These are phyloP conservation scores for Myxozyma kluyveri DNA, from an alignment of 805 yeast genomes.

Conservation along the genomic window DNA sequence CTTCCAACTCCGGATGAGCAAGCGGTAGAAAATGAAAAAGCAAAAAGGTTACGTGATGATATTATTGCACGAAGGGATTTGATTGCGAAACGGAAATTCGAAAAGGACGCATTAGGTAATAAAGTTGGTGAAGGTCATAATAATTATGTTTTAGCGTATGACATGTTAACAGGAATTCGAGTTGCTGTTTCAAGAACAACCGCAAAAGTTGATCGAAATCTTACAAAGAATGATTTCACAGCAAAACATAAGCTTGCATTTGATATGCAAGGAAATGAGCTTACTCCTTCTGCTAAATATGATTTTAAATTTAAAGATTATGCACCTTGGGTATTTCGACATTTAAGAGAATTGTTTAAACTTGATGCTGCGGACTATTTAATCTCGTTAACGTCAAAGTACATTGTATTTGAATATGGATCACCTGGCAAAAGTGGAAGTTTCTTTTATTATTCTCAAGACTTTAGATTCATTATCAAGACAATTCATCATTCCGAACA, in stretches of 20 bases:
- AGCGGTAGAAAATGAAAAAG: conserved; percentile 25
- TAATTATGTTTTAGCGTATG: conserved; percentile 90
- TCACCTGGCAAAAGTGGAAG: conserved; percentile 98
- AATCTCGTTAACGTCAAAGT: conserved; percentile 87
- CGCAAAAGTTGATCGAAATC: conserved; percentile 75
- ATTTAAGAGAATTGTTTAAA: conserved; percentile 72
- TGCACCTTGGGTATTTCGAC: conserved; percentile 90
- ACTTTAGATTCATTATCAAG: conserved; percentile 89
- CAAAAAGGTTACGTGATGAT: conserved; percentile 35
- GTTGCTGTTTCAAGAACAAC: conserved; percentile 86
- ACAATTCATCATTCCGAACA: conserved; percentile 95
- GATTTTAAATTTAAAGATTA: conserved; percentile 97
- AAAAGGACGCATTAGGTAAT: conserved; percentile 65
- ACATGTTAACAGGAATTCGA: conserved; percentile 95
- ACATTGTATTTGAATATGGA: conserved; percentile 83
- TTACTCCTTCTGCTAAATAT: conserved; percentile 89
- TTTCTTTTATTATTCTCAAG: conserved; percentile 90
- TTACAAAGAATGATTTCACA: conserved; percentile 68
- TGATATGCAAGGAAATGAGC: conserved; percentile 74
- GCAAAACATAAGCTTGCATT: conserved; percentile 78
- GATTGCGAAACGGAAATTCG: conserved; percentile 33
- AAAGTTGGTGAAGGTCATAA: conserved; percentile 90
- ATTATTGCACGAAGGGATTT: conserved; percentile 32
- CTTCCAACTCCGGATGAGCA: background rate
- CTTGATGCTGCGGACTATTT: conserved; percentile 95